phyloP scores from a whole-genome alignment of 179 eudicot species.

The Spergularia azorica region DNA sequence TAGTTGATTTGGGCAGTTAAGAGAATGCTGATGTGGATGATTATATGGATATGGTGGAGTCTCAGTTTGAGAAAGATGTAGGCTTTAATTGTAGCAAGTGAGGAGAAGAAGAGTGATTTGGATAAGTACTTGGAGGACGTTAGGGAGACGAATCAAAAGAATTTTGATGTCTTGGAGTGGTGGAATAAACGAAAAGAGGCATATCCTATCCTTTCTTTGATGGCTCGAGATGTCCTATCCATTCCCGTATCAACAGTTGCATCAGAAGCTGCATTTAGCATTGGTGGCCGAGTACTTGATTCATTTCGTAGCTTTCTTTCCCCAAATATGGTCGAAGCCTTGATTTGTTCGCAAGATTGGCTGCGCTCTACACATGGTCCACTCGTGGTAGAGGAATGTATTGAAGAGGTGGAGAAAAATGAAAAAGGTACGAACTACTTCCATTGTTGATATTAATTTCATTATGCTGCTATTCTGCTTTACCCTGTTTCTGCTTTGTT shows the following conservation, averaged over 20 bases:
- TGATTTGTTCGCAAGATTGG: slow-evolving; percentile 7
- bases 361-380: neutral
- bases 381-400: neutral
- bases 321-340: neutral
- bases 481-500: too few relatives aligned
- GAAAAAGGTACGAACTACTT: neutral
- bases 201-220: neutral
- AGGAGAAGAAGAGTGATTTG: slow-evolving; percentile 4
- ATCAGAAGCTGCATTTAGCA: slow-evolving; percentile 18
- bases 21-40: neutral
- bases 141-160: neutral
- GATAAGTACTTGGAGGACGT: slow-evolving; percentile 1
- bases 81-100: neutral
- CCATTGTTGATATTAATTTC: too few relatives aligned
- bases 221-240: slow-evolving; percentile 15
- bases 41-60: neutral
- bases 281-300: slow-evolving; percentile 8
- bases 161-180: slow-evolving; percentile 6
- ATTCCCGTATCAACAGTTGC: slow-evolving; percentile 13
- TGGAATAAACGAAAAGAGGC: neutral
- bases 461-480: too few relatives aligned
- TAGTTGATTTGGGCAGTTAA: neutral
- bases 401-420: neutral
- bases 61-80: neutral
- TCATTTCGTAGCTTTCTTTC: neutral